These are phyloP conservation scores for Phoma sp. DNA, from an alignment of 2,329 filamentous ascomycete species.

Conservation along the genomic window DNA sequence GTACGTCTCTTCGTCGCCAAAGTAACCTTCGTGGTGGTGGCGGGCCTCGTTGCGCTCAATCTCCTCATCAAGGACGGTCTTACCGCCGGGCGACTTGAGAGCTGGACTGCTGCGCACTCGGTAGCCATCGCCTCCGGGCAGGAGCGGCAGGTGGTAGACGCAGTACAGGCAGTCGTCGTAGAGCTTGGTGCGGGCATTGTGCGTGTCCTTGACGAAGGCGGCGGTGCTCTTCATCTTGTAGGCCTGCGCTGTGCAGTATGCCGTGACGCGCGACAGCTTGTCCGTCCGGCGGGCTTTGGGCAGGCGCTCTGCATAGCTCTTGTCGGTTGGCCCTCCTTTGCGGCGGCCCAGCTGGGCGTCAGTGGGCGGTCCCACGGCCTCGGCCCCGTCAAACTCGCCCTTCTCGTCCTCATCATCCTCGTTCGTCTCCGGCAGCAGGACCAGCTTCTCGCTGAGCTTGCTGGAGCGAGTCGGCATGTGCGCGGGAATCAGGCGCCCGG, in stretches of 20 bases:
- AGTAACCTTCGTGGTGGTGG: conserved; percentile 91
- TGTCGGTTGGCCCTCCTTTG: conserved; percentile 70
- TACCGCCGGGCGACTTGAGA: conserved; percentile 89
- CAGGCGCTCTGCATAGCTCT: conserved; percentile 91
- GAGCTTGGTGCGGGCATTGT: conserved; percentile 90
- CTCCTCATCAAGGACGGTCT: conserved; percentile 90
- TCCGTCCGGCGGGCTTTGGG: conserved; percentile 87
- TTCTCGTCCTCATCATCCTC: conserved; percentile 61
- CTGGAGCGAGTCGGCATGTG: conserved; percentile 84
- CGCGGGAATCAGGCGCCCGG: conserved; percentile 62
- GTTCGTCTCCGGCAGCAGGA: conserved; percentile 83
- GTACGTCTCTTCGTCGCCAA: conserved; percentile 71
- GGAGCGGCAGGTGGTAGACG: conserved; percentile 88
- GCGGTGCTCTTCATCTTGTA: conserved; percentile 91
- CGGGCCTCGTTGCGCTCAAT: conserved; percentile 91
- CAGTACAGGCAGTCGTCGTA: conserved; percentile 98
- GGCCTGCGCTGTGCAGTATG: conserved; percentile 93
- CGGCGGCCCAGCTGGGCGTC: conserved; percentile 69
- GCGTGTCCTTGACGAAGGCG: conserved; percentile 83
- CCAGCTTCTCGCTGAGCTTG: conserved; percentile 96
- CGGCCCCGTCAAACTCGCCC: conserved; percentile 59
- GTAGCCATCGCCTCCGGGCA: conserved; percentile 86
- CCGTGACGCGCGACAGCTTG: conserved; percentile 87
- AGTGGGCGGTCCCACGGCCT: conserved; percentile 65
- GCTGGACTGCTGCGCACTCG: conserved; percentile 88